phyloP scores from a whole-genome alignment of 2,329 filamentous ascomycete species.

The Talaromyces sp. region DNA sequence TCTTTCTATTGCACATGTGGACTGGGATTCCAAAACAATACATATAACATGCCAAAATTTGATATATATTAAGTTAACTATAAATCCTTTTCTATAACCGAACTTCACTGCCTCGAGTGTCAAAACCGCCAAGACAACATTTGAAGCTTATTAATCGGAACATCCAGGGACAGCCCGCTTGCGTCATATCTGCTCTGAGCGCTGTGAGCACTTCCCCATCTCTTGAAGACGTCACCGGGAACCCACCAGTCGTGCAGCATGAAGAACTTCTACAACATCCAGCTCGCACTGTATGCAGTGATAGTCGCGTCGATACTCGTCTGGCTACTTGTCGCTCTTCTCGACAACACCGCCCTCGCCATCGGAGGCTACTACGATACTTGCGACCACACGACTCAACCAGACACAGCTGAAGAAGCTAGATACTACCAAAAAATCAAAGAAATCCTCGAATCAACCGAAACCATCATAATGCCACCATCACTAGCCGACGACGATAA shows the following conservation, averaged over 20 bases:
- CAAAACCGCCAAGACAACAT: background rate
- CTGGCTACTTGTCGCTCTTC: slow-evolving; percentile 1
- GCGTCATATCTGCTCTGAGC: slow-evolving; percentile 6
- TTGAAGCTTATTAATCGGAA: background rate
- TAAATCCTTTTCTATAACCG: too few species aligned
- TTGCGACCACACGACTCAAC: background rate
- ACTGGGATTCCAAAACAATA: too few species aligned
- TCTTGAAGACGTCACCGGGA: background rate
- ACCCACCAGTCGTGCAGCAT: background rate
- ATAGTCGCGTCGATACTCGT: slow-evolving; percentile 2
- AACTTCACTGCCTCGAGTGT: background rate
- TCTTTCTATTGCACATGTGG: too few species aligned
- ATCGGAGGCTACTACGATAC: slow-evolving; percentile 1
- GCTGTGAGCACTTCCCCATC: too few species aligned
- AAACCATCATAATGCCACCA: slow-evolving; percentile 8
- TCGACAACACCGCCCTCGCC: slow-evolving; percentile 6
- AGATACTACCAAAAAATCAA: background rate
- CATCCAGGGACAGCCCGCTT: background rate
- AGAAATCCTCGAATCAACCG: background rate
- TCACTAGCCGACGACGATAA: slow-evolving; percentile 17
- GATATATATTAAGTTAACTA: too few species aligned
- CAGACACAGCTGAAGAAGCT: background rate
- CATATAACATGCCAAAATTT: too few species aligned
- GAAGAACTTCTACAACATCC: slow-evolving; percentile 6
- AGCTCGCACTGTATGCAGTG: slow-evolving; percentile 6